Evolutionary conservation across 2,329 filamentous ascomycete species (phyloP).

Genomic region (Ophiostoma sp.): DNA sequence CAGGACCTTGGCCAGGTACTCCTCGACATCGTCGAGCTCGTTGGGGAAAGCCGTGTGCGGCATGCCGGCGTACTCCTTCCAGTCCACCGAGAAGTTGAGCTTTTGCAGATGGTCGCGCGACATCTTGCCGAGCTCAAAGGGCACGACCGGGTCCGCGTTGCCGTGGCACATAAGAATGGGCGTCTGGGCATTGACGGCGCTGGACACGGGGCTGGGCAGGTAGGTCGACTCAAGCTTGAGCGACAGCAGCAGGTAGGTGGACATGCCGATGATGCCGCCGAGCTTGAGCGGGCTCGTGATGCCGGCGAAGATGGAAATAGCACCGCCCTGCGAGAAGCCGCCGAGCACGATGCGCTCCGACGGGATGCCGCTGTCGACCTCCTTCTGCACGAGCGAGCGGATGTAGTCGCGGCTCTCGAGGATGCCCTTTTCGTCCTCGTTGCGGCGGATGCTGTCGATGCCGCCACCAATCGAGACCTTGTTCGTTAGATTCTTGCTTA

Average conservation of each 20-base stretch:
- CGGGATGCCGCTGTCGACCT: conserved; percentile 75
- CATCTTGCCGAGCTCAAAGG: conserved; percentile 59
- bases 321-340: conserved; percentile 81
- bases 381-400: conserved; percentile 69
- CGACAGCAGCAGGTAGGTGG: conserved; percentile 69
- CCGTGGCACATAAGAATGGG: conserved; percentile 89
- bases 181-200: conserved; percentile 58
- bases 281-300: conserved; percentile 68
- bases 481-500: background rate
- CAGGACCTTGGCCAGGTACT: conserved; percentile 44
- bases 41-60: conserved; percentile 68
- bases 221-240: conserved; percentile 53
- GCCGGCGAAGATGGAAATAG: conserved; percentile 76
- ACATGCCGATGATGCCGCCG: conserved; percentile 82
- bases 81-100: conserved; percentile 66
- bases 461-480: conserved; percentile 29
- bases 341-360: conserved; percentile 79
- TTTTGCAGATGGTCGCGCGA: conserved; percentile 63
- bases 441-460: conserved; percentile 29
- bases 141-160: conserved; percentile 67
- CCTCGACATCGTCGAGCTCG: conserved; percentile 78
- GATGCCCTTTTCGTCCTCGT: conserved; percentile 64
- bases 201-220: conserved; percentile 41
- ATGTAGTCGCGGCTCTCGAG: conserved; percentile 67
- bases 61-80: conserved; percentile 68